These are phyloP conservation scores for Aspergillus viridinutans DNA, from an alignment of 2,329 filamentous ascomycete genomes.

Conservation along the genomic window DNA sequence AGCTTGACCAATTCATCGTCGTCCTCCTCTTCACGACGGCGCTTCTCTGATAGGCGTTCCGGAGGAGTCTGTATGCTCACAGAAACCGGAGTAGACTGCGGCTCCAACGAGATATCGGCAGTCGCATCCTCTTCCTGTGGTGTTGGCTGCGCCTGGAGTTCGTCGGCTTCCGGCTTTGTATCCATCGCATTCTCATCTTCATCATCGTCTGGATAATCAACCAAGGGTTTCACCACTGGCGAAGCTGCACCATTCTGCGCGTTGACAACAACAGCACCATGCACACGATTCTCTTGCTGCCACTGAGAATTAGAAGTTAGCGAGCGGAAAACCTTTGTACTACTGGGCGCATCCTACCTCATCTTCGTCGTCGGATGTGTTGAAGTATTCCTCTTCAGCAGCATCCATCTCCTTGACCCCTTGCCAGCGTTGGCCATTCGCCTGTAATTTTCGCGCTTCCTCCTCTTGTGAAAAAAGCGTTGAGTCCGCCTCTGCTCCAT, in stretches of 20 bases:
- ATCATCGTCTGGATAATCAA: constrained; percentile 91
- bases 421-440: constrained; percentile 60
- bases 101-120: constrained; percentile 25
- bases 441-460: constrained; percentile 44
- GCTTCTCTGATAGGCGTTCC: constrained; percentile 81
- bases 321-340: not conserved
- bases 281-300: constrained; percentile 35
- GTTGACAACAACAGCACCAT: constrained; percentile 26
- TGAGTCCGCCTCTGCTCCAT: constrained; percentile 59
- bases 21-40: constrained; percentile 79
- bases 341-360: constrained; percentile 40
- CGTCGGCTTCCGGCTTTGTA: constrained; percentile 37
- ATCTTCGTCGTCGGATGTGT: constrained; percentile 81
- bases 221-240: constrained; percentile 65
- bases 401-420: constrained; percentile 78
- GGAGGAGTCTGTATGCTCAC: constrained; percentile 47
- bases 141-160: constrained; percentile 13
- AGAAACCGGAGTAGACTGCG: constrained; percentile 20
- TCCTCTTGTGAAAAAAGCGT: constrained; percentile 68
- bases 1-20: constrained; percentile 89
- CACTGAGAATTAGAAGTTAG: constrained; percentile 21
- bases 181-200: constrained; percentile 70
- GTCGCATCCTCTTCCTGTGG: constrained; percentile 13
- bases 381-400: constrained; percentile 91
- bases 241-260: constrained; percentile 58